Evolutionary conservation across 495 filamentous ascomycete genomes (phyloP), one percentile per base, ranked within the genome.

Genomic region (Hypomontagnella submonticulosa): DNA sequence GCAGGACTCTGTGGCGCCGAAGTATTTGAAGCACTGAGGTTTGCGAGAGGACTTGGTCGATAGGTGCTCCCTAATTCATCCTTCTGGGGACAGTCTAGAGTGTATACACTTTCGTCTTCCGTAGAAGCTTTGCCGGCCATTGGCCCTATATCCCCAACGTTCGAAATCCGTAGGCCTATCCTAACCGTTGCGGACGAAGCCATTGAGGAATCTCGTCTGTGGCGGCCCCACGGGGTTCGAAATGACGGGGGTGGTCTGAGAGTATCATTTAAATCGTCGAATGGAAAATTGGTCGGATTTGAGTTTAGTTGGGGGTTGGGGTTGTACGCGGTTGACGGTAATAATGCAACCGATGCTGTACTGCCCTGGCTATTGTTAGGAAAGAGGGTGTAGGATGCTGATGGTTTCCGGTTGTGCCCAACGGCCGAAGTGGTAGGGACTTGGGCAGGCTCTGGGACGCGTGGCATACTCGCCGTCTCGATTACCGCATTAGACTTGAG

Each of bases 141-240:
- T 40, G 74, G 75, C 2, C 74, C 70, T 13, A 80, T 77, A 42
- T 81, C 78, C 8, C 75, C 75, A 0, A 83, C 71, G 3, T 79
- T 80, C 5, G 80, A 83, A 46, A 83, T 70, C 27, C 80, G 77
- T 8, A 83, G 67, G 0, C 80, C 80, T 43, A 83, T 83, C 47
- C 81, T 79, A 43, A 83, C 80, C 1, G 80, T 83, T 34, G 79
- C 78, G 15, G 76, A 77, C 7, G 79, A 81, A 10, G 72, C 72
- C 38, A 81, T 67, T 0, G 80, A 83, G 0, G 79, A 81, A 46
- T 81, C 75, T 32, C 80, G 73, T 6, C 68, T 71, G 60, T 81
- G 79, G 12, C 75, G 72, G 15, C 64, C 61, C 59, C 69, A 48
- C 71, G 70, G 42, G 64, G 20, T 69, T 11, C 64, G 67, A 58